Conservation (phyloP, 345 rosid species). For the Brassica cretica region DNA sequence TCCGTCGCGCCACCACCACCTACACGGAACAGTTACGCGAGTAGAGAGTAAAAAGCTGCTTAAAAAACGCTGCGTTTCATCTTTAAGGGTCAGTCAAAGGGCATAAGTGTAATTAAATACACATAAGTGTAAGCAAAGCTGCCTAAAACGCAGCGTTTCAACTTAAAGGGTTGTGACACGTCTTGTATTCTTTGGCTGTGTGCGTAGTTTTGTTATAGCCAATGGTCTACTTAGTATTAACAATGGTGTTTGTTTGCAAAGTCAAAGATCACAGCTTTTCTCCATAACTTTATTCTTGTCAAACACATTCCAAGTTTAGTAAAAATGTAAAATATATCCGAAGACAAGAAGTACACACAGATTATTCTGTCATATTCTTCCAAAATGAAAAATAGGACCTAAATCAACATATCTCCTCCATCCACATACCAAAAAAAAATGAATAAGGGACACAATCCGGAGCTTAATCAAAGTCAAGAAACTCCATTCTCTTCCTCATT, state of each 20-base stretch:
- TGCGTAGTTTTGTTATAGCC: too few species aligned
- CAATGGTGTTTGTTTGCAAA: neutral
- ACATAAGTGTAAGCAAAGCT: neutral
- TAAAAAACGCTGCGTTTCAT: slow-evolving; percentile 29
- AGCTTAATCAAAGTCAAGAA: slow-evolving; percentile 81
- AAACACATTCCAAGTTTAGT: neutral
- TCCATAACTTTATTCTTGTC: neutral
- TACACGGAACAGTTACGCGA: slow-evolving; percentile 1
- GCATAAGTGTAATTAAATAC: slow-evolving; percentile 4
- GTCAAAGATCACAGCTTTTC: neutral
- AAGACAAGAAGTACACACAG: too few species aligned
- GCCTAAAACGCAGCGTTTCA: neutral
- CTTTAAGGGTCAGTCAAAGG: neutral
- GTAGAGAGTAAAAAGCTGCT: neutral
- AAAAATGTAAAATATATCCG: neutral
- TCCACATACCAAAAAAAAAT: slow-evolving; percentile 22
- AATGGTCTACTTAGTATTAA: too few species aligned
- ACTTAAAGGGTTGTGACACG: too few species aligned
- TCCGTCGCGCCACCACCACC: slow-evolving; percentile 4
- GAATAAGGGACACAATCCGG: neutral
- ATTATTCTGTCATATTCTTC: slow-evolving; percentile 12
- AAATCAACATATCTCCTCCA: slow-evolving; percentile 17
- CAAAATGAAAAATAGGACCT: slow-evolving; percentile 17
- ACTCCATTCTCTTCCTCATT: slow-evolving; percentile 98
- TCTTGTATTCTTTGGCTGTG: too few species aligned